Evolutionary conservation across 2,329 filamentous ascomycete genomes (phyloP), one percentile per base, ranked within the genome.

Genomic region (Emergomyces orientalis): DNA sequence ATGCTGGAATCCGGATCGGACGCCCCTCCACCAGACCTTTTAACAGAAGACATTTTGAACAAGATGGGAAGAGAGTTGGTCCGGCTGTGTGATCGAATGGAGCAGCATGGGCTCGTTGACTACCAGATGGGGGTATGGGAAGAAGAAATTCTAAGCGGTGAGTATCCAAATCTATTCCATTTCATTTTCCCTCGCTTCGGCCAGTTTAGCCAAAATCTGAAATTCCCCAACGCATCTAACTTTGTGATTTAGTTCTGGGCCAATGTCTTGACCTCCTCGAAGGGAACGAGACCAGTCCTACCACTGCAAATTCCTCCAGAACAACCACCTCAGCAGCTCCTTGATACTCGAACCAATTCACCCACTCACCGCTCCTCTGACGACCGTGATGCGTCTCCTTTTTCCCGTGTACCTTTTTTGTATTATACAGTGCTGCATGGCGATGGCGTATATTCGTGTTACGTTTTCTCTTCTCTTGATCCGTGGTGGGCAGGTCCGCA

Each of bases 41-140:
- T 97, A 69, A 83, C 84, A 39, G 80, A 84, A 67, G 86, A 88
- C 2, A 83, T 81, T 30, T 80, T 97, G 58, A 86, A 89, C 69
- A 87, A 86, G 68, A 87, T 97, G 84, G 91, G 90, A 14, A 87
- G 88, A 62, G 88, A 96, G 70, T 77, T 99, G 37, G 83, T 96
- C 62, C 84, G 86, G 59, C 80, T 96, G 59, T 96, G 92, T 73
- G 91, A 97, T 73, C 84, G 84, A 59, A 84, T 97, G 65, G 93
- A 97, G 75, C 87, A 88, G 68, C 88, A 95, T 72, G 94, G 94
- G n/a, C 79, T 99, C 57, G 91, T 99, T 13, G 94, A 99, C 77
- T 99, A 97, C 74, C 89, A 97, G 71, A 95, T 96, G 78, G 94
- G 94, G 9, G 90, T 97, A 32, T 95, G 91, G 85, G 94, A 97